phyloP scores from a whole-genome alignment of 2,329 filamentous ascomycete genomes.

The Fusarium zealandicum region DNA sequence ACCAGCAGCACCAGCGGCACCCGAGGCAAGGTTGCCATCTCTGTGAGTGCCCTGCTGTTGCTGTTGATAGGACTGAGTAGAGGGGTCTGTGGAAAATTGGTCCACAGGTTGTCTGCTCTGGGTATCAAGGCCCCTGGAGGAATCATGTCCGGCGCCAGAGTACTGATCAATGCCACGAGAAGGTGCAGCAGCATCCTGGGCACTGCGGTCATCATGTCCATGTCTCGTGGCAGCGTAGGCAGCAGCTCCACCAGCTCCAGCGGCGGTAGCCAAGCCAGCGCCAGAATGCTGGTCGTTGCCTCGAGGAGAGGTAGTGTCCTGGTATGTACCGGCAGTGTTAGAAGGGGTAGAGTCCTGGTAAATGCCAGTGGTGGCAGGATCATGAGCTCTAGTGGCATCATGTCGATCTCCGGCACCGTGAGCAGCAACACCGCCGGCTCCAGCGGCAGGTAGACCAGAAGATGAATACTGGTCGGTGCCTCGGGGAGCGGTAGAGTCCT shows the following conservation, averaged over 20 bases:
- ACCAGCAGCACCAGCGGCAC: slow-evolving; percentile 10
- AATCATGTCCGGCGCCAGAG: neutral
- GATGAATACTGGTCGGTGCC: neutral
- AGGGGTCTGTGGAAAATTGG: neutral
- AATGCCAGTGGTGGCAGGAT: neutral
- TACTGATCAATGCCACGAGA: neutral
- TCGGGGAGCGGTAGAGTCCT: neutral
- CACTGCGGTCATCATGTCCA: slow-evolving; percentile 4
- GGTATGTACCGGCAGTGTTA: neutral
- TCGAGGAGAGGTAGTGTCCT: too few species aligned
- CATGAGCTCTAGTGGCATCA: too few species aligned
- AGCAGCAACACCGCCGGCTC: neutral
- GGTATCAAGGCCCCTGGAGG: neutral
- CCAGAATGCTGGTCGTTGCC: neutral
- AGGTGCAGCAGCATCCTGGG: neutral
- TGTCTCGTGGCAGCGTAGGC: slow-evolving; percentile 16
- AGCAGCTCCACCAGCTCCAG: neutral
- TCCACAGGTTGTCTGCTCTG: neutral
- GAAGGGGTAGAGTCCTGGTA: too few species aligned
- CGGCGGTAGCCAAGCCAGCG: too few species aligned
- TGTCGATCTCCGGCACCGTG: neutral
- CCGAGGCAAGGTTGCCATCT: neutral
- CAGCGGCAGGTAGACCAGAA: neutral
- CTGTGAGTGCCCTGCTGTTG: slow-evolving; percentile 1
- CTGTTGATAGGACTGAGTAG: neutral